Evolutionary conservation across 2,329 filamentous ascomycete species (phyloP).

Genomic region (Thermoascus crustaceus): DNA sequence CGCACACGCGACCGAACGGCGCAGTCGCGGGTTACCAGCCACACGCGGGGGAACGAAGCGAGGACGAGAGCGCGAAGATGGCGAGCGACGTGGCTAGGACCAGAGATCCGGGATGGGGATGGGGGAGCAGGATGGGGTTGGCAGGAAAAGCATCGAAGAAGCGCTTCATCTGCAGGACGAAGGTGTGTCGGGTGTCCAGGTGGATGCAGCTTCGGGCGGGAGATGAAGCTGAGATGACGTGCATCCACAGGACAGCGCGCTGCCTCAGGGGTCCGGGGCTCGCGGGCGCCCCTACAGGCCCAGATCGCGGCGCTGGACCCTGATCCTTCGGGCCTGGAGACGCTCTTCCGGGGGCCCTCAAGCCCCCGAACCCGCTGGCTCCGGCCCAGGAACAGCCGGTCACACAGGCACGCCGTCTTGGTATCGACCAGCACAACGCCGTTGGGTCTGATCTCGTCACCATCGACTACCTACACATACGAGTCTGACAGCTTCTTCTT

Average conservation of each 20-base stretch:
- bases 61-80: background rate
- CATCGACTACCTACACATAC: no score
- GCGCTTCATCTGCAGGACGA: background rate
- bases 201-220: background rate
- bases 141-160: background rate
- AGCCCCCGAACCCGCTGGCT: no score
- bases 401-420: no score
- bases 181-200: background rate
- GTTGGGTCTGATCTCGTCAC: no score
- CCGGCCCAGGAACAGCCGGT: no score
- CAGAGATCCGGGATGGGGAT: background rate
- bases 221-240: conserved; percentile 2
- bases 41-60: background rate
- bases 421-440: no score
- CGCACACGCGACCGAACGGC: background rate
- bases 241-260: background rate
- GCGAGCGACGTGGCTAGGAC: background rate
- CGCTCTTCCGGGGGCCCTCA: no score
- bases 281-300: no score
- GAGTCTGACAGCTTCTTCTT: no score
- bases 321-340: no score
- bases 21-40: background rate
- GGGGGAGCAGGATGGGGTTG: background rate
- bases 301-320: no score
- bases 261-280: background rate